These are phyloP conservation scores for Acorus calamus DNA, from an alignment of 106 monocot species.

Conservation along the genomic window DNA sequence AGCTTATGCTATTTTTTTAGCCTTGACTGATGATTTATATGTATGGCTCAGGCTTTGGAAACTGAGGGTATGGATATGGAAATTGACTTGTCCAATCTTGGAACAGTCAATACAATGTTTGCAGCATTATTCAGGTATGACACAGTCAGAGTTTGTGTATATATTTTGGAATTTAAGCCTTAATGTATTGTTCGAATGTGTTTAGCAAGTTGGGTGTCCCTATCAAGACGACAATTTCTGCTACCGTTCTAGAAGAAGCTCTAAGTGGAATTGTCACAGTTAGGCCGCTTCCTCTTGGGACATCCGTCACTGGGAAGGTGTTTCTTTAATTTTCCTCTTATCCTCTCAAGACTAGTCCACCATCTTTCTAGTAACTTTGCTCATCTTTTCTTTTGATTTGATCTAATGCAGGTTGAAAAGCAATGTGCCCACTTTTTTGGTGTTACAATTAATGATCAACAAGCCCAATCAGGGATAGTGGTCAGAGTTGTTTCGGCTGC, in stretches of 20 bases:
- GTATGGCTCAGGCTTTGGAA: conserved; percentile 52
- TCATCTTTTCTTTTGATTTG: not conserved
- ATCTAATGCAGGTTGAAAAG: conserved; percentile 72
- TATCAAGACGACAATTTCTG: conserved; percentile 84
- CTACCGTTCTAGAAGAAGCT: conserved; percentile 89
- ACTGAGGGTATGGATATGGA: conserved; percentile 91
- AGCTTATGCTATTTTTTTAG: no score
- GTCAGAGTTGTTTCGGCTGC: conserved; percentile 76
- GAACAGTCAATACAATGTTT: conserved; percentile 95
- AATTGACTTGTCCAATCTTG: conserved; percentile 94
- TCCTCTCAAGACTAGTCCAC: not conserved
- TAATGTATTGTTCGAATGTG: conserved; percentile 9
- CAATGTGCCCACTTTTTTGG: conserved; percentile 95
- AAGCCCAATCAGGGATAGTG: conserved; percentile 77
- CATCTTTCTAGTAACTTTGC: not conserved
- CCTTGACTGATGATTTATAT: no score
- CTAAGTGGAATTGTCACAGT: conserved; percentile 86
- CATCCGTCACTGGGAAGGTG: conserved; percentile 81
- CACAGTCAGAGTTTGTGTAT: not conserved
- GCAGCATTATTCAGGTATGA: conserved; percentile 90
- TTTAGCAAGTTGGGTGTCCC: conserved; percentile 95
- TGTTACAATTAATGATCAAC: conserved; percentile 89
- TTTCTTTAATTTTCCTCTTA: conserved; percentile 4
- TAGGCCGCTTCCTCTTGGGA: conserved; percentile 87
- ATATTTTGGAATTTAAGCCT: not conserved